Percentiles rank a stretch among this genome's conserved stretches.
These are phyloP conservation scores for Trichoderma simmonsii DNA, from an alignment of 2,329 filamentous ascomycete genomes.

Conservation along the genomic window DNA sequence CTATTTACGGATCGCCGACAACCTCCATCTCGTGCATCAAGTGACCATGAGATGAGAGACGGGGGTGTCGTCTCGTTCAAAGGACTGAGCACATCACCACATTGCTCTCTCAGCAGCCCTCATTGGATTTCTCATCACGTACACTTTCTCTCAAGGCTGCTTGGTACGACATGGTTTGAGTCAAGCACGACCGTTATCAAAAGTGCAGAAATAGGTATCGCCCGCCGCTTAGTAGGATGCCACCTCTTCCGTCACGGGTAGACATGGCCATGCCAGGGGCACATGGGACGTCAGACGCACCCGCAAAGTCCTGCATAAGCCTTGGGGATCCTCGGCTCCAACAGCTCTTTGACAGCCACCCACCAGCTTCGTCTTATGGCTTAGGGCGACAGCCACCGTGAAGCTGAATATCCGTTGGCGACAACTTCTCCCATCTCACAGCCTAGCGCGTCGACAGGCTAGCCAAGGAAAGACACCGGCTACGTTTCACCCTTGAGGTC, in stretches of 20 bases:
- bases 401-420: neutral
- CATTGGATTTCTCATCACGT: neutral
- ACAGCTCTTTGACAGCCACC: neutral
- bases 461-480: neutral
- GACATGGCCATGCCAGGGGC: neutral
- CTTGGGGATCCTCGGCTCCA: constrained; percentile 1
- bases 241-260: neutral
- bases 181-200: neutral
- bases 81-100: neutral
- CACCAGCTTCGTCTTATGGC: neutral
- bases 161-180: neutral
- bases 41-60: neutral
- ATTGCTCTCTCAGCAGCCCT: neutral
- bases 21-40: neutral
- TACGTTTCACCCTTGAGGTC: neutral
- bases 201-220: neutral
- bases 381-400: neutral
- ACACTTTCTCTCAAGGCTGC: neutral
- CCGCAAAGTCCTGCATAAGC: constrained; percentile 14
- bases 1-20: constrained; percentile 3
- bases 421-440: neutral
- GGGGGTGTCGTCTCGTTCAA: neutral
- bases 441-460: neutral
- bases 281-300: constrained; percentile 2
- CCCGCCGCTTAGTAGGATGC: neutral